Conservation (phyloP, 192 early-diverging fungal species). For the Jimgerdemannia flammicorona region DNA sequence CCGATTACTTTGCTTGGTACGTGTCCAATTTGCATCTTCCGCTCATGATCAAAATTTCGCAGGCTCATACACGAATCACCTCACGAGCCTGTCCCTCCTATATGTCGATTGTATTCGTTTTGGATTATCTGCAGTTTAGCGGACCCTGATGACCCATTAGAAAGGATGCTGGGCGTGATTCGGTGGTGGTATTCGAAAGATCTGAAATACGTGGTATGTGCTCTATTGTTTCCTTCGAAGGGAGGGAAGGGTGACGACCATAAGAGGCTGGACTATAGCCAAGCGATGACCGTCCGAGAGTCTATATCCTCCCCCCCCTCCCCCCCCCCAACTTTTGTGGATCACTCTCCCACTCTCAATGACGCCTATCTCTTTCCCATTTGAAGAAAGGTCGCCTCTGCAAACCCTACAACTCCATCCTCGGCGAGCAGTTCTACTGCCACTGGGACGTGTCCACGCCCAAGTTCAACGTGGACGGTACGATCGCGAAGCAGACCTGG, state of each 20-base stretch:
- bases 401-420: conserved; percentile 67
- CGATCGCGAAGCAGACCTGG: conserved; percentile 18
- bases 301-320: background rate
- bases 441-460: conserved; percentile 45
- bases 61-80: background rate
- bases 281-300: background rate
- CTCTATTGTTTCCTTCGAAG: background rate
- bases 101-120: background rate
- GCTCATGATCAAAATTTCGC: background rate
- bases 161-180: conserved; percentile 66
- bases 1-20: conserved; percentile 59
- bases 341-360: background rate
- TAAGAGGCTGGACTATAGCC: background rate
- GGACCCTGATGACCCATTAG: conserved; percentile 56
- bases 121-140: conserved; percentile 37
- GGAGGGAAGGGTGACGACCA: background rate
- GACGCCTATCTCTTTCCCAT: background rate
- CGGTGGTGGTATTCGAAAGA: conserved; percentile 74
- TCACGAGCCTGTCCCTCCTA: background rate
- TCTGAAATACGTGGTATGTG: conserved; percentile 49
- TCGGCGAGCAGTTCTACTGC: conserved; percentile 68
- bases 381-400: background rate
- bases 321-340: no score
- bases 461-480: conserved; percentile 33
- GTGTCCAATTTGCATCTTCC: background rate